Evolutionary conservation across 306 rosid species (phyloP).

Genomic region (Cicer pinnatifidum): DNA sequence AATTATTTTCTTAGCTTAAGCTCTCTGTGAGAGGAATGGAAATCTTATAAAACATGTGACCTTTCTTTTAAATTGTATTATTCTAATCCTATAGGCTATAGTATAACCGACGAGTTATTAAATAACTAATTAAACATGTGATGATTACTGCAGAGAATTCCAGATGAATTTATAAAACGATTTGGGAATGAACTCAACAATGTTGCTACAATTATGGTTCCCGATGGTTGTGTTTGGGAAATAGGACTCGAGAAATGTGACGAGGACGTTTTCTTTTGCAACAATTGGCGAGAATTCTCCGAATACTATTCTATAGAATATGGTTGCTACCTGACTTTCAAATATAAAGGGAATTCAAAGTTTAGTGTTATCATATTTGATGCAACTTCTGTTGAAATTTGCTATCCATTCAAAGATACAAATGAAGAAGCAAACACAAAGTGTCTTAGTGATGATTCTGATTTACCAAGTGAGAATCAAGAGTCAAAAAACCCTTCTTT

Average conservation of each 20-base stretch:
- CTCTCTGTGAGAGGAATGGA: too few species aligned
- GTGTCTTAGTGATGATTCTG: background rate
- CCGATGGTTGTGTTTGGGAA: slow-evolving; percentile 30
- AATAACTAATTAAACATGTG: too few species aligned
- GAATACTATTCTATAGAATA: slow-evolving; percentile 28
- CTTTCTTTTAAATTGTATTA: too few species aligned
- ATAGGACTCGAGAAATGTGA: slow-evolving; percentile 32
- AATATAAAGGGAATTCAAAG: slow-evolving; percentile 42
- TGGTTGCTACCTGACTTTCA: slow-evolving; percentile 38
- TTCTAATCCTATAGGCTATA: too few species aligned
- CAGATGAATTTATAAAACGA: slow-evolving; percentile 38
- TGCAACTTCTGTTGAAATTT: slow-evolving; percentile 38
- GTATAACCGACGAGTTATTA: too few species aligned
- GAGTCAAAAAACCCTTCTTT: too few species aligned
- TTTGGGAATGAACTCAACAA: slow-evolving; percentile 39
- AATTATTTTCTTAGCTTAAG: too few species aligned
- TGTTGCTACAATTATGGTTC: slow-evolving; percentile 35
- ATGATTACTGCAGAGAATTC: slow-evolving; percentile 37
- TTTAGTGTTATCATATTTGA: slow-evolving; percentile 44
- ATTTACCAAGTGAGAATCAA: too few species aligned
- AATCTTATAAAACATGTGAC: too few species aligned
- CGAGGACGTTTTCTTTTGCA: slow-evolving; percentile 12
- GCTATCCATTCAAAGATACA: slow-evolving; percentile 18
- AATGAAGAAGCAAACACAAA: background rate
- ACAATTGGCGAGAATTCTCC: slow-evolving; percentile 34